A percentile compares a stretch with the other conserved stretches of the same genome.
phyloP scores from a whole-genome alignment of 31 red algal species.

The Odonthalia washingtoniensis region DNA sequence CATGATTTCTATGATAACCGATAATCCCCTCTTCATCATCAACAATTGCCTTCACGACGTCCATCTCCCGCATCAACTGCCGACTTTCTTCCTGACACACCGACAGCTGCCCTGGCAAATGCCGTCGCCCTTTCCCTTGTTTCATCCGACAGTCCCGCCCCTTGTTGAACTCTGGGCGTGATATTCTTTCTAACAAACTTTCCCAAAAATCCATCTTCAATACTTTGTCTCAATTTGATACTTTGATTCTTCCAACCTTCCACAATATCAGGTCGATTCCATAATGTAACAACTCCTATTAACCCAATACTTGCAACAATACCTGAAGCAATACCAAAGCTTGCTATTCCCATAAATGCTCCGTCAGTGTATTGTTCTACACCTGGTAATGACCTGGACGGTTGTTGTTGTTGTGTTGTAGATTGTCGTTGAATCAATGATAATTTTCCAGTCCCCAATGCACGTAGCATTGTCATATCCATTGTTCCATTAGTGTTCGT shows the following conservation, averaged over 20 bases:
- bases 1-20: too few species aligned
- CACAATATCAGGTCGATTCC: conserved; percentile 46
- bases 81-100: too few species aligned
- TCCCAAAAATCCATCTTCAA: conserved; percentile 59
- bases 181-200: conserved; percentile 1
- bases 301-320: conserved; percentile 57
- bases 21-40: too few species aligned
- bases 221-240: conserved; percentile 23
- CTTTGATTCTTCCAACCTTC: conserved; percentile 38
- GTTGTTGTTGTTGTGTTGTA: not conserved
- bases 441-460: conserved; percentile 45
- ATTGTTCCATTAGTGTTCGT: not conserved
- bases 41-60: too few species aligned
- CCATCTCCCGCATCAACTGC: too few species aligned
- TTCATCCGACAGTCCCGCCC: not conserved
- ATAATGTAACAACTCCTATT: conserved; percentile 27
- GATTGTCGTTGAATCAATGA: conserved; percentile 5
- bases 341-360: conserved; percentile 52
- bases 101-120: not conserved
- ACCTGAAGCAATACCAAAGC: conserved; percentile 55
- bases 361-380: conserved; percentile 55
- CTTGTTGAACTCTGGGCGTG: not conserved
- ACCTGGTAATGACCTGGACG: conserved; percentile 41
- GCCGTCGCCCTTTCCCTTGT: not conserved
- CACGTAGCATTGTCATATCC: conserved; percentile 42